Percentiles rank a stretch among this genome's conserved stretches.
Conservation (phyloP, 2,329 filamentous ascomycete genomes). For the Chaetomiaceae sp. region DNA sequence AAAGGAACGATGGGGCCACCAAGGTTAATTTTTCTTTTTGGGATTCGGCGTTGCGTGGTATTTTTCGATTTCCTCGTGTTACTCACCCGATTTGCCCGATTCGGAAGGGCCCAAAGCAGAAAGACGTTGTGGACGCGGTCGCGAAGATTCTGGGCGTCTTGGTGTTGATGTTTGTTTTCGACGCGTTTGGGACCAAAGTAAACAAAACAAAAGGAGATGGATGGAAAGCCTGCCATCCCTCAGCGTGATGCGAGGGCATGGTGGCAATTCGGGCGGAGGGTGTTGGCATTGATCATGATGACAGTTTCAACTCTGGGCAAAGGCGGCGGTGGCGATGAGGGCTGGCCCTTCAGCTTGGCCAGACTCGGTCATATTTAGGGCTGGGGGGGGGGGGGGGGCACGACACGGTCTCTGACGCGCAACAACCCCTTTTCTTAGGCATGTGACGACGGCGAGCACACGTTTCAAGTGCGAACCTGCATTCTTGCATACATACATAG, state of each 20-base stretch:
- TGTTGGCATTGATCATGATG: constrained; percentile 12
- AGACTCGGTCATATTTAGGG: background rate
- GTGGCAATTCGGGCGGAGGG: constrained; percentile 1
- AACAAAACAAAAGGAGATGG: constrained; percentile 16
- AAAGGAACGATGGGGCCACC: constrained; percentile 17
- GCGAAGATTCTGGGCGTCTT: background rate
- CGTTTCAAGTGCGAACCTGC: constrained; percentile 17
- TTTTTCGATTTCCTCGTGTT: constrained; percentile 6
- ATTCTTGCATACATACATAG: too few relatives aligned
- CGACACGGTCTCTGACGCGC: constrained; percentile 9
- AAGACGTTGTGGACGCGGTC: background rate
- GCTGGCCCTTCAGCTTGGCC: background rate
- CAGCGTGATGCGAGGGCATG: background rate
- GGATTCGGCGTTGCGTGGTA: background rate
- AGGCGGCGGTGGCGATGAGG: constrained; percentile 12
- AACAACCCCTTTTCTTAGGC: constrained; percentile 7
- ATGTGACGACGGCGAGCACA: constrained; percentile 7
- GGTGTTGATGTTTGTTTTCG: constrained; percentile 12
- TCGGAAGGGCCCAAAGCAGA: background rate
- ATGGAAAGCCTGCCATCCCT: background rate
- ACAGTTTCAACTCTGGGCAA: constrained; percentile 14
- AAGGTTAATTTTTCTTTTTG: constrained; percentile 13
- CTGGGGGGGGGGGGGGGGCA: constrained; percentile 3
- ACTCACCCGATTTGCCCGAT: background rate
- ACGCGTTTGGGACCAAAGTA: constrained; percentile 16